Evolutionary conservation across 768 basidiomycete genomes (phyloP).

Genomic region (Guyanaporus albipodus): DNA sequence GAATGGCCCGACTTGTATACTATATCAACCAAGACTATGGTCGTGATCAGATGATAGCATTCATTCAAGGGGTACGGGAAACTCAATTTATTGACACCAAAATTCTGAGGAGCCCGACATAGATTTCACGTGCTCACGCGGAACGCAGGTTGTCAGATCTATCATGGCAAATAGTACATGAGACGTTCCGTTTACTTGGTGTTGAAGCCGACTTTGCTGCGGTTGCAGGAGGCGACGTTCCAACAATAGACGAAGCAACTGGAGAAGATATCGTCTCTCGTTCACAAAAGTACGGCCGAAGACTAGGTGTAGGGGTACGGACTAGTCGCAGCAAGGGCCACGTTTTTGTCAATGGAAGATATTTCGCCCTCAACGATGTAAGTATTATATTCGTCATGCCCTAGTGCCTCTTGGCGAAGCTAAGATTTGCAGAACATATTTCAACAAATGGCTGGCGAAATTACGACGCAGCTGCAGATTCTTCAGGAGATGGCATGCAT

Average conservation of each 20-base stretch:
- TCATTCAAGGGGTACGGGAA: conserved; percentile 48
- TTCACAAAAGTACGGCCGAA: conserved; percentile 49
- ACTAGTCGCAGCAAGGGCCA: conserved; percentile 49
- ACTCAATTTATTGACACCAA: not conserved
- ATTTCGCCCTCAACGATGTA: conserved; percentile 65
- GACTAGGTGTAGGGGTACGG: conserved; percentile 48
- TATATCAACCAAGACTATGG: conserved; percentile 64
- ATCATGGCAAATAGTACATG: conserved; percentile 42
- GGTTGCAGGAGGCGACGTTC: conserved; percentile 31
- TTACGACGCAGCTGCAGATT: conserved; percentile 56
- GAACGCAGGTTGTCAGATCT: conserved; percentile 32
- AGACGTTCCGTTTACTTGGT: conserved; percentile 38
- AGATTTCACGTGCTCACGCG: conserved; percentile 39
- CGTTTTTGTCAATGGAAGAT: conserved; percentile 87
- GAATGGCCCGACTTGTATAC: conserved; percentile 72
- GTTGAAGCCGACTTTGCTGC: conserved; percentile 38
- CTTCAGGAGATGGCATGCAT: conserved; percentile 66
- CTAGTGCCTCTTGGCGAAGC: not conserved
- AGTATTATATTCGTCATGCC: conserved; percentile 22
- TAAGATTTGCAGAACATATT: conserved; percentile 17
- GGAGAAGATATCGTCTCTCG: conserved; percentile 38
- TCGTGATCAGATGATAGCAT: conserved; percentile 54
- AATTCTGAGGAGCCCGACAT: not conserved
- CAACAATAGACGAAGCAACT: conserved; percentile 25
- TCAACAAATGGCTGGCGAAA: conserved; percentile 39